phyloP scores from a whole-genome alignment of 306 rosid genomes.

The Purshia tridentata region DNA sequence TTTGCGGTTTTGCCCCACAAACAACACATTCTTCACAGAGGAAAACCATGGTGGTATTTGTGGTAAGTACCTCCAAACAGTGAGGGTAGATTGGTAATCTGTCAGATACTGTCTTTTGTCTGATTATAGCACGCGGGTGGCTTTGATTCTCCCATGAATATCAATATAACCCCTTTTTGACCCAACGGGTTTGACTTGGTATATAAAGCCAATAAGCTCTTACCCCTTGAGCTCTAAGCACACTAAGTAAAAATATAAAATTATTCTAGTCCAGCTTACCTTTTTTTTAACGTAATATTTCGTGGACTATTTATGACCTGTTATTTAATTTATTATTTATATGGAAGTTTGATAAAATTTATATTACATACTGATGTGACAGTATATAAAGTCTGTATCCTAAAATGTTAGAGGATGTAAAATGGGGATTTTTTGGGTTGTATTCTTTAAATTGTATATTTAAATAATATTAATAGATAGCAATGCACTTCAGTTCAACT shows the following conservation, averaged over 20 bases:
- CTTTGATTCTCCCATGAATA: slow-evolving; percentile 20
- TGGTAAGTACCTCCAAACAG: slow-evolving; percentile 8
- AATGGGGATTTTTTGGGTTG: no score
- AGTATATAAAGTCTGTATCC: background rate
- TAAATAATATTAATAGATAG: no score
- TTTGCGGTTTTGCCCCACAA: slow-evolving; percentile 4
- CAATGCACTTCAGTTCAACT: no score
- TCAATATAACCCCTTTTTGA: slow-evolving; percentile 18
- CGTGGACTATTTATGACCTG: background rate
- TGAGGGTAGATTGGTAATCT: slow-evolving; percentile 9
- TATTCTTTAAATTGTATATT: no score
- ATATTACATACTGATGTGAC: background rate
- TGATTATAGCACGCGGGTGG: slow-evolving; percentile 29
- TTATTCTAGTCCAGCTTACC: background rate
- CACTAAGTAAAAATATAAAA: background rate
- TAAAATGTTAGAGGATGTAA: background rate
- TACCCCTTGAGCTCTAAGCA: background rate
- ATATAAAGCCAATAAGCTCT: background rate
- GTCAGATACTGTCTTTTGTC: slow-evolving; percentile 12
- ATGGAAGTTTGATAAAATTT: background rate
- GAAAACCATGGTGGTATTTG: slow-evolving; percentile 10
- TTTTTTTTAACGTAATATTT: background rate
- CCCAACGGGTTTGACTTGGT: slow-evolving; percentile 16
- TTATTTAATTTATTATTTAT: background rate
- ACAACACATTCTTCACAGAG: slow-evolving; percentile 10